phyloP scores from a whole-genome alignment of 495 filamentous ascomycete species.

The Neurospora hispaniola region DNA sequence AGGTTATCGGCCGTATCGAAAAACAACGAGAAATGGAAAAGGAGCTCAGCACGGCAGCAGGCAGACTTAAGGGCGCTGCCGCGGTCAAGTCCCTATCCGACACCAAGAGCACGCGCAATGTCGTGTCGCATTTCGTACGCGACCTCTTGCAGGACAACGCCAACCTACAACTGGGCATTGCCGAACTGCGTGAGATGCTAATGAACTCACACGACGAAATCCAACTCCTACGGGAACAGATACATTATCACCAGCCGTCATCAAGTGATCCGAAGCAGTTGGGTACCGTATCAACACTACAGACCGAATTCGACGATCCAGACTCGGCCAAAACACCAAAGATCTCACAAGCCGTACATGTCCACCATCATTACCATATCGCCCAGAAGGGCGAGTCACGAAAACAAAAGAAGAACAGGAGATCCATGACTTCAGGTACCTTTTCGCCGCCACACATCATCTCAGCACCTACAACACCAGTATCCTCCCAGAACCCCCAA shows the following conservation, averaged over 20 bases:
- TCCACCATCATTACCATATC: conserved; percentile 87
- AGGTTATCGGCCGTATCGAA: conserved; percentile 71
- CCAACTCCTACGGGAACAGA: conserved; percentile 70
- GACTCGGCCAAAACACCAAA: conserved; percentile 10
- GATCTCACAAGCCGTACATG: conserved; percentile 68
- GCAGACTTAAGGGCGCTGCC: conserved; percentile 68
- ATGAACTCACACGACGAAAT: conserved; percentile 91
- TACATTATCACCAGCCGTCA: conserved; percentile 68
- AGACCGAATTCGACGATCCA: conserved; percentile 19
- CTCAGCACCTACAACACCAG: conserved; percentile 17
- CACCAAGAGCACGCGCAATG: conserved; percentile 37
- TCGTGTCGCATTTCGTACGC: conserved; percentile 87
- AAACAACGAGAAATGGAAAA: conserved; percentile 63
- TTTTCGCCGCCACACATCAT: conserved; percentile 42
- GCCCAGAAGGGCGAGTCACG: conserved; percentile 50
- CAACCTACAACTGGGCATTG: conserved; percentile 78
- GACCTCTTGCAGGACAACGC: conserved; percentile 94
- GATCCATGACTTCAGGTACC: conserved; percentile 44
- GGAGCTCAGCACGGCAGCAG: conserved; percentile 65
- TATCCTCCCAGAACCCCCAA: conserved; percentile 5
- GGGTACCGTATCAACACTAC: conserved; percentile 42
- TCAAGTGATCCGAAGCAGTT: conserved; percentile 19
- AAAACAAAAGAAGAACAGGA: conserved; percentile 62
- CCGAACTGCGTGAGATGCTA: conserved; percentile 85
- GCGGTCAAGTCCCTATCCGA: conserved; percentile 50